A percentile compares a stretch with the other conserved stretches of the same genome.
Evolutionary conservation across 768 basidiomycete genomes (phyloP).

Genomic region (Lentinula lateritia): DNA sequence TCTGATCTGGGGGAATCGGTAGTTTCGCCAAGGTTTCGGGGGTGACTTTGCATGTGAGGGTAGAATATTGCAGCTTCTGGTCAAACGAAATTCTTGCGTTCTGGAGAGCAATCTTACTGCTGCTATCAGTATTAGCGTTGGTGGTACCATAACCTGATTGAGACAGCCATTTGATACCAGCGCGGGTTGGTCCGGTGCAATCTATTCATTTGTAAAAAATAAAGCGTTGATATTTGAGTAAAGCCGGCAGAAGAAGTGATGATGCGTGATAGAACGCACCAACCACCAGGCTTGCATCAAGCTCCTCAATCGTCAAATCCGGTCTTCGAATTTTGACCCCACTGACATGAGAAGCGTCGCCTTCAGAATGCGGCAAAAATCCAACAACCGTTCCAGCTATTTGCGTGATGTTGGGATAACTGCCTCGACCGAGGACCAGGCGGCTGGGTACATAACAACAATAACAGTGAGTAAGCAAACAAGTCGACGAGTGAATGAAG

Average conservation of each 20-base stretch:
- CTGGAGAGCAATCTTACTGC: neutral
- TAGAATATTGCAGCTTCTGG: constrained; percentile 14
- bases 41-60: constrained; percentile 10
- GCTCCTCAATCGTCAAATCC: neutral
- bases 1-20: constrained; percentile 2
- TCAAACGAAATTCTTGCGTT: constrained; percentile 10
- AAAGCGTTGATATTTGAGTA: neutral
- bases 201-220: constrained; percentile 7
- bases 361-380: neutral
- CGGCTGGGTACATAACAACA: neutral
- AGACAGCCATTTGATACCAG: constrained; percentile 13
- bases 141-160: constrained; percentile 4
- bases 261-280: constrained; percentile 8
- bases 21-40: constrained; percentile 5
- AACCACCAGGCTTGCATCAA: constrained; percentile 13
- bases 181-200: constrained; percentile 14
- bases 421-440: constrained; percentile 7
- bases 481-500: neutral
- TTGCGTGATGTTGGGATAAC: constrained; percentile 14
- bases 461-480: neutral
- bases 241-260: neutral
- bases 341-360: neutral
- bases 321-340: constrained; percentile 11
- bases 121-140: neutral
- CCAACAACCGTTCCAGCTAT: constrained; percentile 15